A percentile compares a stretch with the other conserved stretches of the same genome.
Evolutionary conservation across 169 alveolate genomes (phyloP).

Genomic region (Besnoitia besnoiti): DNA sequence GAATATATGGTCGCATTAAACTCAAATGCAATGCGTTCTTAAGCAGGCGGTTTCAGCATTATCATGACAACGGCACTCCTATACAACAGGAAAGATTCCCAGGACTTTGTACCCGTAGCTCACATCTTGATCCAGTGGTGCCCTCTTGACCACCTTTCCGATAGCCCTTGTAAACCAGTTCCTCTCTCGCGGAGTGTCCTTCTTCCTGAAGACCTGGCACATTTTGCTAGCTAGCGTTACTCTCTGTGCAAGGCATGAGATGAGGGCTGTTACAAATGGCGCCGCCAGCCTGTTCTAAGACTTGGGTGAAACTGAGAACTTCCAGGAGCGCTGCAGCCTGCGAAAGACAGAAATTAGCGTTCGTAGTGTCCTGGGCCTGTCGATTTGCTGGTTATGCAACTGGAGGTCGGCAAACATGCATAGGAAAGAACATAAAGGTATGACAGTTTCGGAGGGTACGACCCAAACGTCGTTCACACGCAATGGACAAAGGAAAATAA

Average conservation of each 20-base stretch:
- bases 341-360: not conserved
- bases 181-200: not conserved
- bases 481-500: not conserved
- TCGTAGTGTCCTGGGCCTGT: not conserved
- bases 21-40: too few species aligned
- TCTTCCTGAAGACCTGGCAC: not conserved
- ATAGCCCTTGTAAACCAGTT: not conserved
- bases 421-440: not conserved
- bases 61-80: too few species aligned
- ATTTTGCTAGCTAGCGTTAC: not conserved
- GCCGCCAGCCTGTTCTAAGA: not conserved
- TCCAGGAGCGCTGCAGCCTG: not conserved
- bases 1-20: too few species aligned
- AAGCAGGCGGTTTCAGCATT: too few species aligned
- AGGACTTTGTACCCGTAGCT: too few species aligned
- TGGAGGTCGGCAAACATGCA: not conserved
- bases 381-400: not conserved
- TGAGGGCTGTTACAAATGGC: not conserved
- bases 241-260: not conserved
- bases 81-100: too few species aligned
- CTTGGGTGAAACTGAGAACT: not conserved
- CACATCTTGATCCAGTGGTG: not conserved
- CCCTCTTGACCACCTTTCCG: not conserved
- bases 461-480: not conserved
- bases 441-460: not conserved